phyloP scores from a whole-genome alignment of 345 rosid species.

The Psidium friedrichsthalianum region DNA sequence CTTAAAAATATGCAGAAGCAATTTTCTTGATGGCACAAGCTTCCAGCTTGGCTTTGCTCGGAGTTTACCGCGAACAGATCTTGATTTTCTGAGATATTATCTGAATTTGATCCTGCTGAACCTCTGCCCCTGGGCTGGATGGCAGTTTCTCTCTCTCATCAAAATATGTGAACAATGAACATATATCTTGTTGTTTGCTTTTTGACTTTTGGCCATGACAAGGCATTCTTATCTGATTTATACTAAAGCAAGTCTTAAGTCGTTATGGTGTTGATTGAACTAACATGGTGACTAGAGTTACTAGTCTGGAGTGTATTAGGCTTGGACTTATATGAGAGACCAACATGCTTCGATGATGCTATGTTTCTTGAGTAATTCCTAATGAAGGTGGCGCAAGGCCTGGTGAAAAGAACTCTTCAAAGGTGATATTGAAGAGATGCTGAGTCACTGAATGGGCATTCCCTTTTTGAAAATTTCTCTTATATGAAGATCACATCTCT shows the following conservation, averaged over 20 bases:
- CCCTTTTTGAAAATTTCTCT: background rate
- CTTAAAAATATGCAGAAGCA: background rate
- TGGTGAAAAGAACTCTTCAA: background rate
- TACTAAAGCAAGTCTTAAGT: background rate
- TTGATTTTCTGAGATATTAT: background rate
- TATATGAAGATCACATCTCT: background rate
- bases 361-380: background rate
- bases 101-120: background rate
- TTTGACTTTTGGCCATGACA: background rate
- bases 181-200: background rate
- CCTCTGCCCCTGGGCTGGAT: background rate
- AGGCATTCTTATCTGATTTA: background rate
- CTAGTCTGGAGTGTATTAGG: background rate
- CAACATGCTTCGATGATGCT: background rate
- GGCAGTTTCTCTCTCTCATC: background rate
- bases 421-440: background rate
- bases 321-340: background rate
- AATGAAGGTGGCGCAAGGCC: background rate
- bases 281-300: background rate
- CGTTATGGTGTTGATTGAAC: background rate
- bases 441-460: background rate
- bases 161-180: background rate
- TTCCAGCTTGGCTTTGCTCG: background rate
- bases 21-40: background rate
- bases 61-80: background rate